phyloP scores from a whole-genome alignment of 1,284 basidiomycete species.

The Pseudomicrostroma phylloplanum region DNA sequence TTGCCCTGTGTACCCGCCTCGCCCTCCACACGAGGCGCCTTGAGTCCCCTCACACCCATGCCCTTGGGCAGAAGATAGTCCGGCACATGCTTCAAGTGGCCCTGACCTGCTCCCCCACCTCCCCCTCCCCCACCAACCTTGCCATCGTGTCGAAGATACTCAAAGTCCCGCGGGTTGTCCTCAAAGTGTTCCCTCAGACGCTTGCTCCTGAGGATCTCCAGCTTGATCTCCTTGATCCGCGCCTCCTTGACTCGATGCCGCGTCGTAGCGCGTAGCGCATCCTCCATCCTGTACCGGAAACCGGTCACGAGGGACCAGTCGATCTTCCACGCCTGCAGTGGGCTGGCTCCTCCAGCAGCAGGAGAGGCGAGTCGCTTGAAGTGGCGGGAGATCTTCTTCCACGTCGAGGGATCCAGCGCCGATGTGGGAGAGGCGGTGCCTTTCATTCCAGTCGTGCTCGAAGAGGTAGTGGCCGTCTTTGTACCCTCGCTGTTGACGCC shows the following conservation, averaged over 20 bases:
- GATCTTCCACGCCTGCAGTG: slow-evolving; percentile 68
- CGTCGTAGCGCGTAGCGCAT: slow-evolving; percentile 84
- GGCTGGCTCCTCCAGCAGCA: slow-evolving; percentile 59
- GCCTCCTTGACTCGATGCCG: slow-evolving; percentile 81
- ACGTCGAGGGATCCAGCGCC: slow-evolving; percentile 69
- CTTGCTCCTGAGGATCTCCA: slow-evolving; percentile 87
- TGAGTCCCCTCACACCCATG: slow-evolving; percentile 55
- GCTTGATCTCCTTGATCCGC: slow-evolving; percentile 84
- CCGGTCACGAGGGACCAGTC: slow-evolving; percentile 92
- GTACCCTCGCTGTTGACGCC: slow-evolving; percentile 59
- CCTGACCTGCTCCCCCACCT: slow-evolving; percentile 60
- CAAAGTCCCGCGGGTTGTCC: slow-evolving; percentile 89
- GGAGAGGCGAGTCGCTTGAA: not conserved
- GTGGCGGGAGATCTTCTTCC: slow-evolving; percentile 51
- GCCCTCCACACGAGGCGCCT: slow-evolving; percentile 4
- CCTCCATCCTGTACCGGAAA: slow-evolving; percentile 98
- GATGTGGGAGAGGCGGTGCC: slow-evolving; percentile 58
- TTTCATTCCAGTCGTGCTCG: slow-evolving; percentile 12
- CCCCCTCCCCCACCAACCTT: slow-evolving; percentile 65
- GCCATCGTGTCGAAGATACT: slow-evolving; percentile 89
- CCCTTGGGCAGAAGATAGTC: slow-evolving; percentile 73
- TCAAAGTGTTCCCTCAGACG: slow-evolving; percentile 99
- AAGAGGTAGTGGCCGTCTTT: not conserved
- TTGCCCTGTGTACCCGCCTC: slow-evolving; percentile 2
- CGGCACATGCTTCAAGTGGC: slow-evolving; percentile 91